A percentile compares a stretch with the other conserved stretches of the same genome.
phyloP scores from a whole-genome alignment of 2,329 filamentous ascomycete genomes.

The Colletotrichum incanum region DNA sequence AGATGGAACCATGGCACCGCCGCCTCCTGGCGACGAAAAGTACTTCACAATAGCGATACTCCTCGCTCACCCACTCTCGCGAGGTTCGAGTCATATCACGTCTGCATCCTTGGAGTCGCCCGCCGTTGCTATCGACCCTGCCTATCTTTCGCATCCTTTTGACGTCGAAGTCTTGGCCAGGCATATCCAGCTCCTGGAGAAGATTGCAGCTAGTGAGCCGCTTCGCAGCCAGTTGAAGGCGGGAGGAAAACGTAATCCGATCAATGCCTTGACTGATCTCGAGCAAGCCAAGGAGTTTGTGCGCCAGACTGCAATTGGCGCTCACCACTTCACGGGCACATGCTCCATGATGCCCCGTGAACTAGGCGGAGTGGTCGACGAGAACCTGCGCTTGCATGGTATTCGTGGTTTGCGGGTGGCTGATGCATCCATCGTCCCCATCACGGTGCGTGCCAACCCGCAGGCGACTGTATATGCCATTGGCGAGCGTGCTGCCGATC shows the following conservation, averaged over 20 bases:
- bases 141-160: slow-evolving; percentile 69
- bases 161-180: slow-evolving; percentile 70
- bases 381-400: slow-evolving; percentile 62
- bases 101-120: slow-evolving; percentile 51
- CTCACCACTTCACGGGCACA: slow-evolving; percentile 65
- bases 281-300: slow-evolving; percentile 56
- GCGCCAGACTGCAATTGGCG: slow-evolving; percentile 52
- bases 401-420: slow-evolving; percentile 61
- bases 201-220: slow-evolving; percentile 55
- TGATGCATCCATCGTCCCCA: slow-evolving; percentile 58
- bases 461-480: slow-evolving; percentile 56
- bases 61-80: slow-evolving; percentile 74
- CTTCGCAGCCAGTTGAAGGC: slow-evolving; percentile 60
- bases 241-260: slow-evolving; percentile 48
- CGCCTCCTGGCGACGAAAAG: slow-evolving; percentile 49
- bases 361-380: slow-evolving; percentile 65
- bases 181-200: slow-evolving; percentile 59
- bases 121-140: slow-evolving; percentile 62
- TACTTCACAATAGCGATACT: slow-evolving; percentile 71
- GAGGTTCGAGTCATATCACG: slow-evolving; percentile 72
- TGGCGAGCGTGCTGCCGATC: slow-evolving; percentile 49
- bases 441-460: slow-evolving; percentile 51
- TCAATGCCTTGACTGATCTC: slow-evolving; percentile 48
- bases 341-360: slow-evolving; percentile 67
- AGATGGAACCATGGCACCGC: slow-evolving; percentile 39